Evolutionary conservation across 2,329 filamentous ascomycete genomes (phyloP), one percentile per base, ranked within the genome.

Genomic region (Colletotrichum lini): DNA sequence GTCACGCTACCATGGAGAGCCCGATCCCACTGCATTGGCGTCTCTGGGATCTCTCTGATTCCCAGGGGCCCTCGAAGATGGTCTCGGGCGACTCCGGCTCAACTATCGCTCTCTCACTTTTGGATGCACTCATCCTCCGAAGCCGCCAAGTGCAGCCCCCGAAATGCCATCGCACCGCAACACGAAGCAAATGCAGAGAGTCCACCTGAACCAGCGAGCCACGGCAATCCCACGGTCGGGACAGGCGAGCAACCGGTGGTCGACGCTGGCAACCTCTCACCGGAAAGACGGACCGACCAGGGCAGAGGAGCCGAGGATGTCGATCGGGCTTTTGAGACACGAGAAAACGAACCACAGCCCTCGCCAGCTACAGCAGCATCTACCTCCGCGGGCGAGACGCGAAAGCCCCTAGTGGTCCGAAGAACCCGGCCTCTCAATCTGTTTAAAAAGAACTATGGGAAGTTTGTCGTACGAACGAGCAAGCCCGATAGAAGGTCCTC

Each of bases 1-100:
- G 81, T 83, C 81, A 81, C 79, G 74, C 79, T 80, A 77, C 72
- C 79, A 79, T 83, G 82, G 83, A 82, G 83, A 80, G 80, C 79
- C 77, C 79, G 79, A 78, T 77, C 78, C 74, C 80, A 77, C 74
- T 77, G 75, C 75, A 76, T 75, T 73, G 76, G 76, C 74, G 52
- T 64, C 60, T 65, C 63, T 65, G 63, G 74, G 72, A 67, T 75
- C 72, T 75, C 73, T 69, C 69, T 63, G 64, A 64, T 72, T 69
- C 45, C 72, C 60, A 69, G 60, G 72, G 60, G n/a, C 53, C 65
- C 64, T 65, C 72, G 50, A 61, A 54, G 57, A 69, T 69, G 69
- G 63, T 68, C 61, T 69, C 63, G 45, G 70, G 70, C 60, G 42
- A 47, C 53, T 54, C 53, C 40, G 62, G 30, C 65, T 64, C 69